Conservation (phyloP, 805 yeast genomes). For the Komagataella mondaviorum region DNA sequence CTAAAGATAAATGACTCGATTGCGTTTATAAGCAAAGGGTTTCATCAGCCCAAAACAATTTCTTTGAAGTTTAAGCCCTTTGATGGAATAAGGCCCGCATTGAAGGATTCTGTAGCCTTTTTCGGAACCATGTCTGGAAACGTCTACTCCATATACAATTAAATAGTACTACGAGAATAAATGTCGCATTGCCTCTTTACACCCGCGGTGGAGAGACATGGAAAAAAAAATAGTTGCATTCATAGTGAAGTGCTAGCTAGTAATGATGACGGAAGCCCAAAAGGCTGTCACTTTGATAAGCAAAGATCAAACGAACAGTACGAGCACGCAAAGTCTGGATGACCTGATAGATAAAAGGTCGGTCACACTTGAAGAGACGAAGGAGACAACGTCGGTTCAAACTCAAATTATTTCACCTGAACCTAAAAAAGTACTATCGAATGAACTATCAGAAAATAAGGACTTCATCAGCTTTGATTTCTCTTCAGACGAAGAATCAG, state of each 20-base stretch:
- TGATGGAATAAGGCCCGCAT: neutral
- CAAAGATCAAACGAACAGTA: neutral
- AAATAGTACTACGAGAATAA: too few species aligned
- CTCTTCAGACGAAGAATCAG: constrained; percentile 27
- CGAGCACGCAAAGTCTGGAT: neutral
- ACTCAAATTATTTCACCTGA: neutral
- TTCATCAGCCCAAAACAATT: neutral
- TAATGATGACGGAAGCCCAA: neutral
- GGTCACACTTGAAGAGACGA: neutral
- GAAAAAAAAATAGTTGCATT: neutral
- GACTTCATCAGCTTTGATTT: constrained; percentile 47
- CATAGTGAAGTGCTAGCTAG: neutral
- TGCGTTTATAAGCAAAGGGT: neutral
- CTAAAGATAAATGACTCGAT: neutral
- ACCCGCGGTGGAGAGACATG: neutral
- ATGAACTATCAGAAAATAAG: constrained; percentile 28
- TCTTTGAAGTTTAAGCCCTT: neutral
- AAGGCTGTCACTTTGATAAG: neutral
- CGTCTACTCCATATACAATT: neutral
- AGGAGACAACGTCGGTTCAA: neutral
- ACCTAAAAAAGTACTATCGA: constrained; percentile 4
- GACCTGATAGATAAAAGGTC: neutral
- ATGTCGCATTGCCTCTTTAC: neutral
- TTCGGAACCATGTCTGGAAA: neutral
- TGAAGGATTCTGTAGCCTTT: neutral